Conservation (phyloP, 257 asterid species). For the Leonotis leonurus region DNA sequence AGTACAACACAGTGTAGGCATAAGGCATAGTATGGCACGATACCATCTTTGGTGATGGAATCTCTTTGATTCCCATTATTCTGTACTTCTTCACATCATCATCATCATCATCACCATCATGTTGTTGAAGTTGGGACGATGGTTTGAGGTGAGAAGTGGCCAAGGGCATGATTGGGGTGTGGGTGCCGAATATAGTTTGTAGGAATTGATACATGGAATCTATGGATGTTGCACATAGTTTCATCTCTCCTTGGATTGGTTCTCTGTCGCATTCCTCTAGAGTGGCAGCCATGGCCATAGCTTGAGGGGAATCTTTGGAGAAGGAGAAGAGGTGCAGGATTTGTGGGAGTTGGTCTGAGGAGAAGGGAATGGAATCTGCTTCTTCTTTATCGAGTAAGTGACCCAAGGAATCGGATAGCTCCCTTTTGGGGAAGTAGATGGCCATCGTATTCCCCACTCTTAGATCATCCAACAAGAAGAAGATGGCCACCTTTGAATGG, state of each 20-base stretch:
- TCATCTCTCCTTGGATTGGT: constrained; percentile 57
- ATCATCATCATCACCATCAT: too few relatives aligned
- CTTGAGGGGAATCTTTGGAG: constrained; percentile 51
- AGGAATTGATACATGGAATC: constrained; percentile 49
- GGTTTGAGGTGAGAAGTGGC: constrained; percentile 38
- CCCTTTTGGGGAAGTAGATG: constrained; percentile 44
- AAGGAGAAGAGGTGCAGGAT: constrained; percentile 42
- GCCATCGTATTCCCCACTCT: constrained; percentile 37
- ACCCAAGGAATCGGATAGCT: constrained; percentile 26
- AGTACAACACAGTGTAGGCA: constrained; percentile 52
- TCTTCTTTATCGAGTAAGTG: constrained; percentile 34
- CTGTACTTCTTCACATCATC: constrained; percentile 36
- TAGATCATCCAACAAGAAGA: constrained; percentile 56
- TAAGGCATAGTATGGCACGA: constrained; percentile 84
- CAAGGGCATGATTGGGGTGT: constrained; percentile 17
- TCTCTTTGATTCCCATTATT: constrained; percentile 22
- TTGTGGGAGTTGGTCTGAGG: constrained; percentile 29
- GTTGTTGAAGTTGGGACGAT: too few relatives aligned
- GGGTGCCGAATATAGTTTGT: constrained; percentile 27
- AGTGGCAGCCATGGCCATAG: constrained; percentile 52
- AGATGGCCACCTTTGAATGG: constrained; percentile 37
- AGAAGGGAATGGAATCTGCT: constrained; percentile 61
- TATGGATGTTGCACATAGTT: constrained; percentile 54
- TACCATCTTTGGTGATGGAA: constrained; percentile 38
- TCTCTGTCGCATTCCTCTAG: constrained; percentile 41